Percentiles rank a stretch among this genome's conserved stretches.
phyloP scores from a whole-genome alignment of 2,329 filamentous ascomycete genomes.

The Cercospora zeina region DNA sequence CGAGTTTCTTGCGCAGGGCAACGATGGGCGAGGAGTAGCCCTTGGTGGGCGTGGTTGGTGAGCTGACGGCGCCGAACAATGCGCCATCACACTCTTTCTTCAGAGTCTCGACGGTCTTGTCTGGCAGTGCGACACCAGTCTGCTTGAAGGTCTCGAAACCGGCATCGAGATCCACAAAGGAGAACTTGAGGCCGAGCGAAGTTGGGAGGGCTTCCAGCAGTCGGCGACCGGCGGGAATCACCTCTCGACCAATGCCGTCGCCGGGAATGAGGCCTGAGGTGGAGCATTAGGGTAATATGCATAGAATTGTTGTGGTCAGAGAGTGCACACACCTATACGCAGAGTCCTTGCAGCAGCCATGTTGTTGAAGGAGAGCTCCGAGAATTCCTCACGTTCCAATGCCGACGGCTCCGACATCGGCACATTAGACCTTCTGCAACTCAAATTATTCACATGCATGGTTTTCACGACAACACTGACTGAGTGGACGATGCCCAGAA shows the following conservation, averaged over 20 bases:
- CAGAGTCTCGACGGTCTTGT: slow-evolving; percentile 85
- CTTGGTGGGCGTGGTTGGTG: slow-evolving; percentile 82
- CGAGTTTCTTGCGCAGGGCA: slow-evolving; percentile 88
- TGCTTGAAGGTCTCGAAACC: slow-evolving; percentile 92
- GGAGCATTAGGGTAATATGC: neutral
- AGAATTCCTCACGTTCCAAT: slow-evolving; percentile 1
- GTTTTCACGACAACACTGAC: too few relatives aligned
- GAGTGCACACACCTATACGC: slow-evolving; percentile 8
- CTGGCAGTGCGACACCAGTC: slow-evolving; percentile 83
- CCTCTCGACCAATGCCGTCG: slow-evolving; percentile 97
- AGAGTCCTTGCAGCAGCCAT: slow-evolving; percentile 22
- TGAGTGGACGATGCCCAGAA: too few relatives aligned
- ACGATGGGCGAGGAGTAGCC: slow-evolving; percentile 98
- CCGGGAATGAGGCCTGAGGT: slow-evolving; percentile 87
- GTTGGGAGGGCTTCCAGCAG: slow-evolving; percentile 88
- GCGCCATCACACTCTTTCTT: slow-evolving; percentile 92
- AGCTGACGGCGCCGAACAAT: slow-evolving; percentile 91
- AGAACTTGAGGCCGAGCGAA: slow-evolving; percentile 91
- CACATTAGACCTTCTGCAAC: neutral
- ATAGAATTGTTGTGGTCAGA: neutral
- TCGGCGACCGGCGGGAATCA: slow-evolving; percentile 89
- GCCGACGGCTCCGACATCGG: neutral
- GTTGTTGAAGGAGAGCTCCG: slow-evolving; percentile 2
- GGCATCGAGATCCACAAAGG: slow-evolving; percentile 88
- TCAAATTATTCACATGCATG: too few relatives aligned